A percentile compares a stretch with the other conserved stretches of the same genome.
phyloP scores from a whole-genome alignment of 805 yeast genomes.

The Candida silvicultrix region DNA sequence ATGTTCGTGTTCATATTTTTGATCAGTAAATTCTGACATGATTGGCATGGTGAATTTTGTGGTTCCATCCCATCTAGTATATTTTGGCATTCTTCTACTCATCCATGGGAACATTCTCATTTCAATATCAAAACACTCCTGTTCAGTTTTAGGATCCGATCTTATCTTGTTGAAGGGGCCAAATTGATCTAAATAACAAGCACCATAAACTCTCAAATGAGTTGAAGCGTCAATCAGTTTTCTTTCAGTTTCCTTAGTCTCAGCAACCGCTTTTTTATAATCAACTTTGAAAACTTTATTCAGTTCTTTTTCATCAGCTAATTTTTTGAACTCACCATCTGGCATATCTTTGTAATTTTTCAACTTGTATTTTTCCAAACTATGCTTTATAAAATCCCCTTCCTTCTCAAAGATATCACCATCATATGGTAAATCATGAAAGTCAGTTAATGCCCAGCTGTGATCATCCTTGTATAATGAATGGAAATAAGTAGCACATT shows the following conservation, averaged over 20 bases:
- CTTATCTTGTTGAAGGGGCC: constrained; percentile 6
- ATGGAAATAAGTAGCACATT: constrained; percentile 25
- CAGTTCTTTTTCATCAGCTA: constrained; percentile 10
- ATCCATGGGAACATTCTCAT: constrained; percentile 33
- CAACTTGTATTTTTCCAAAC: constrained; percentile 9
- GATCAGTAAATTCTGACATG: constrained; percentile 9
- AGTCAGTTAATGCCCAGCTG: constrained; percentile 18
- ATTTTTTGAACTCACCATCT: constrained; percentile 6
- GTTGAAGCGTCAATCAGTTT: constrained; percentile 19
- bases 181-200: constrained; percentile 20
- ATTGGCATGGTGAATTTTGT: constrained; percentile 8
- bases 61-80: constrained; percentile 33
- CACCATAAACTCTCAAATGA: constrained; percentile 21
- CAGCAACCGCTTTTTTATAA: constrained; percentile 13
- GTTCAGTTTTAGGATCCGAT: constrained; percentile 2
- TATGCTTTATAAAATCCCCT: constrained; percentile 10
- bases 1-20: constrained; percentile 22
- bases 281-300: constrained; percentile 8
- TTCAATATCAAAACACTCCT: constrained; percentile 28
- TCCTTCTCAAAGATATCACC: constrained; percentile 16
- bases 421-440: constrained; percentile 12
- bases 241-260: constrained; percentile 16
- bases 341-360: constrained; percentile 2
- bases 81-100: constrained; percentile 28
- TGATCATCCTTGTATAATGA: constrained; percentile 16